Conservation (phyloP, 805 yeast species). For the Brettanomyces sp. region DNA sequence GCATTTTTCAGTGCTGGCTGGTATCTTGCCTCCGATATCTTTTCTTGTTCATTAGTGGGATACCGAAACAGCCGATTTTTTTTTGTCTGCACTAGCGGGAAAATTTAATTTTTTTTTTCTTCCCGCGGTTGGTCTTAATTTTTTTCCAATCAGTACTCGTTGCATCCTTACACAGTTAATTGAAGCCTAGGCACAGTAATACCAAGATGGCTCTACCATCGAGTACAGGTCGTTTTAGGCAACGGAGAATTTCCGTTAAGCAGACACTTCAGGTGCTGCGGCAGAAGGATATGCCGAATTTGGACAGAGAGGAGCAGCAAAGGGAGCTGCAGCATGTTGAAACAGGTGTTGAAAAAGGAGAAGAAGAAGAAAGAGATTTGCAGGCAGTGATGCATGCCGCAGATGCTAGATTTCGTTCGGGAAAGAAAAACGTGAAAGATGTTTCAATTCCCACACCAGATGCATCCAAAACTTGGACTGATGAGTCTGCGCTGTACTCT, state of each 20-base stretch:
- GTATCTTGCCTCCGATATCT: no score
- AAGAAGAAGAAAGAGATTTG: slow-evolving; percentile 93
- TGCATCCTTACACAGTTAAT: no score
- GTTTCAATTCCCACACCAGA: slow-evolving; percentile 95
- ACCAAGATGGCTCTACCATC: slow-evolving; percentile 24
- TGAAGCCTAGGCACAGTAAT: no score
- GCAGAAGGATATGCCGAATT: slow-evolving; percentile 72
- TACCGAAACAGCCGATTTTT: no score
- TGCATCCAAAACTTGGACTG: slow-evolving; percentile 77
- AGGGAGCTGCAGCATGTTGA: slow-evolving; percentile 85
- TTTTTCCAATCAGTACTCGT: no score
- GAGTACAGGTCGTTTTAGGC: slow-evolving; percentile 67
- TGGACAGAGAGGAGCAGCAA: slow-evolving; percentile 70
- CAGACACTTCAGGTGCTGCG: slow-evolving; percentile 70
- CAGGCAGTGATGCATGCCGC: slow-evolving; percentile 84
- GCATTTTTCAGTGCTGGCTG: no score
- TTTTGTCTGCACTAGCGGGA: no score
- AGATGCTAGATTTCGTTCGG: slow-evolving; percentile 51
- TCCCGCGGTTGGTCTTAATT: no score
- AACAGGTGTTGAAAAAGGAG: slow-evolving; percentile 96
- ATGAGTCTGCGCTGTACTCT: slow-evolving; percentile 59
- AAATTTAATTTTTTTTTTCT: no score
- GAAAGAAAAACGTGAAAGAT: slow-evolving; percentile 31
- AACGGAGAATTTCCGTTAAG: slow-evolving; percentile 88
- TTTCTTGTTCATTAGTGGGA: no score